A percentile compares a stretch with the other conserved stretches of the same genome.
phyloP scores from a whole-genome alignment of 2,329 filamentous ascomycete species.

The Knufia petricola region DNA sequence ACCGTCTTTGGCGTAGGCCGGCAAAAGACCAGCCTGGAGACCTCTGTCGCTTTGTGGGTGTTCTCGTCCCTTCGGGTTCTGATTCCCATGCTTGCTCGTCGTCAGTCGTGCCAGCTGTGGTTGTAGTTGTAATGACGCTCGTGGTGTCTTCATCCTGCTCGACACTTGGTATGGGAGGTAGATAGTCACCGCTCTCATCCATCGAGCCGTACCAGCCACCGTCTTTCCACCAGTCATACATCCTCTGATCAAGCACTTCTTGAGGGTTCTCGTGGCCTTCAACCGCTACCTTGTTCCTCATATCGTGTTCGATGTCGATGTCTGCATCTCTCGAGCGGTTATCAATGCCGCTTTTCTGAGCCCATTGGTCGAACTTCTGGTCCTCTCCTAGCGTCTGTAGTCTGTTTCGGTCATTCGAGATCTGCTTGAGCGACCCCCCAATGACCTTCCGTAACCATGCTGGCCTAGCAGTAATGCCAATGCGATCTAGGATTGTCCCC shows the following conservation, averaged over 20 bases:
- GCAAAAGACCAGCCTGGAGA: constrained; percentile 23
- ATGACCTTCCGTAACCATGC: constrained; percentile 47
- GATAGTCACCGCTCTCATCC: constrained; percentile 71
- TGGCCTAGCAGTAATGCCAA: constrained; percentile 55
- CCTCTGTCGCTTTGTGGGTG: constrained; percentile 63
- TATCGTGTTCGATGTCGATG: constrained; percentile 72
- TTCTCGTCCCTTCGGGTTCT: constrained; percentile 48
- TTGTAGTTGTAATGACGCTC: constrained; percentile 58
- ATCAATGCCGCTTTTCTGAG: constrained; percentile 31
- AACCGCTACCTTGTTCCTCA: constrained; percentile 52
- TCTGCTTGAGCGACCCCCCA: constrained; percentile 22
- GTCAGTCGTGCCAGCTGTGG: constrained; percentile 40
- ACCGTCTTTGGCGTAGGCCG: constrained; percentile 12
- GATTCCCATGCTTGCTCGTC: constrained; percentile 41
- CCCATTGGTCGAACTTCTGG: constrained; percentile 6
- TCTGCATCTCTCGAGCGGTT: constrained; percentile 51
- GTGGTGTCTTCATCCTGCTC: constrained; percentile 63
- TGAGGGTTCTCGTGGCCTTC: constrained; percentile 30
- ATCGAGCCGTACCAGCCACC: constrained; percentile 78
- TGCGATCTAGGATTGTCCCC: constrained; percentile 44
- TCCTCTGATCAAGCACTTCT: constrained; percentile 59
- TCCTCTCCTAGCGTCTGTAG: constrained; percentile 10
- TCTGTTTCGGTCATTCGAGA: constrained; percentile 21
- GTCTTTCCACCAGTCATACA: constrained; percentile 77
- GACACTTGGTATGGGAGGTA: constrained; percentile 37